Evolutionary conservation across 1,139 yeast species (phyloP).

Genomic region (Wickerhamomyces sp.): DNA sequence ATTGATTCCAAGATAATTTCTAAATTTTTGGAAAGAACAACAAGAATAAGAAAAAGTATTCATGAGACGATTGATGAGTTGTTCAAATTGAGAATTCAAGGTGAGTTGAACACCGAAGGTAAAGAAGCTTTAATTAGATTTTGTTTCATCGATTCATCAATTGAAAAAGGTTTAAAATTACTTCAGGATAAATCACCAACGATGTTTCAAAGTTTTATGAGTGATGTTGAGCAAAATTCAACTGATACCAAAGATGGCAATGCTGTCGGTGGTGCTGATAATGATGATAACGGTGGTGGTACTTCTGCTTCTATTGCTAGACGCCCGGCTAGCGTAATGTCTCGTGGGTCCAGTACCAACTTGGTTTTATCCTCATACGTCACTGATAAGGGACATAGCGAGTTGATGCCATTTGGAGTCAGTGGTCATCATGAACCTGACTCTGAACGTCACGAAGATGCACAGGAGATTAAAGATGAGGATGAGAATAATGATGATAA

Average conservation of each 20-base stretch:
- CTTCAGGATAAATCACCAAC: slow-evolving; percentile 32
- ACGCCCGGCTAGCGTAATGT: too few species aligned
- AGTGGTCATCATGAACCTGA: slow-evolving; percentile 13
- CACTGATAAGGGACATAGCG: slow-evolving; percentile 27
- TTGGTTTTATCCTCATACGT: slow-evolving; percentile 20
- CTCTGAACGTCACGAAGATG: slow-evolving; percentile 9
- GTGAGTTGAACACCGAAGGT: slow-evolving; percentile 56
- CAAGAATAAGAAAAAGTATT: slow-evolving; percentile 40
- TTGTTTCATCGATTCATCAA: slow-evolving; percentile 62
- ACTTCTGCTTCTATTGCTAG: too few species aligned
- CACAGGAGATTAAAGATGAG: slow-evolving; percentile 12
- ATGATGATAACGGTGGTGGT: too few species aligned
- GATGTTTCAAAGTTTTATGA: background rate
- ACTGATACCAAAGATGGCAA: too few species aligned
- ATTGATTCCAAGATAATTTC: slow-evolving; percentile 26
- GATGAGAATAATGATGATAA: too few species aligned
- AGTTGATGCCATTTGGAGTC: slow-evolving; percentile 29
- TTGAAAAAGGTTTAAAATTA: slow-evolving; percentile 58
- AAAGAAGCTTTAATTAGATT: slow-evolving; percentile 67
- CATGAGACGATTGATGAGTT: slow-evolving; percentile 52
- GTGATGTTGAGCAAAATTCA: background rate
- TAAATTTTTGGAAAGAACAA: slow-evolving; percentile 40
- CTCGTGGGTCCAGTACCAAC: slow-evolving; percentile 14
- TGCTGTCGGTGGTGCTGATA: too few species aligned
- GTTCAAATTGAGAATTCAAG: slow-evolving; percentile 47